Conservation (phyloP, 257 asterid species). For the Solanum boliviense region DNA sequence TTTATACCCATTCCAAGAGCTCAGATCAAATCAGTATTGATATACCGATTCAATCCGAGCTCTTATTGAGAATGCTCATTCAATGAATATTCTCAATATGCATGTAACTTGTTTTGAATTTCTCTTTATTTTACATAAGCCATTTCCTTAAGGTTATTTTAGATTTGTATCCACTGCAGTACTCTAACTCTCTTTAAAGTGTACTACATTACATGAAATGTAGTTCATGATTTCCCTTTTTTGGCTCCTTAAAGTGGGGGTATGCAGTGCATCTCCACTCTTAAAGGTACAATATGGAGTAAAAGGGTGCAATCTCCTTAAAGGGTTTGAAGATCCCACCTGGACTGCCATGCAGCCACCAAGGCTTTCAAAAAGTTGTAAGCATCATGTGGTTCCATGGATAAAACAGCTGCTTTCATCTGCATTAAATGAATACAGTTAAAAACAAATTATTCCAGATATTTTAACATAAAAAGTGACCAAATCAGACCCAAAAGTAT, state of each 20-base stretch:
- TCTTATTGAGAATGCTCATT: not conserved
- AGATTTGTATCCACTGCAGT: not conserved
- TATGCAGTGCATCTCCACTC: not conserved
- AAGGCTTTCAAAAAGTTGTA: conserved; percentile 43
- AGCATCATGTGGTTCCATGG: conserved; percentile 58
- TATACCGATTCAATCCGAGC: not conserved
- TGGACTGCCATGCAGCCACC: conserved; percentile 62
- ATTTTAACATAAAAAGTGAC: not conserved
- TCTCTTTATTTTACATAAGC: not conserved
- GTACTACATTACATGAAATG: not conserved
- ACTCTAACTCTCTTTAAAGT: not conserved
- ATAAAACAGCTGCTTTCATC: conserved; percentile 50
- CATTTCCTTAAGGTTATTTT: not conserved
- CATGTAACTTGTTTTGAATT: not conserved
- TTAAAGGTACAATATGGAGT: not conserved
- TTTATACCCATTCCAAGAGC: not conserved
- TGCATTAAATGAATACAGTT: conserved; percentile 5
- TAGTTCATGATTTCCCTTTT: not conserved
- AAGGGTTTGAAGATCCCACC: conserved; percentile 31
- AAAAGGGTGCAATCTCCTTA: not conserved
- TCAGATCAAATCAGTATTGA: not conserved
- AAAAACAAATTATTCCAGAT: not conserved
- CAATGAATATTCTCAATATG: not conserved
- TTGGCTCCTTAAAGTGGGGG: not conserved
- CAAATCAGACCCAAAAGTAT: not conserved